Evolutionary conservation across 306 rosid species (phyloP), one percentile per base, ranked within the genome.

Genomic region (Ziziphus jujuba): DNA sequence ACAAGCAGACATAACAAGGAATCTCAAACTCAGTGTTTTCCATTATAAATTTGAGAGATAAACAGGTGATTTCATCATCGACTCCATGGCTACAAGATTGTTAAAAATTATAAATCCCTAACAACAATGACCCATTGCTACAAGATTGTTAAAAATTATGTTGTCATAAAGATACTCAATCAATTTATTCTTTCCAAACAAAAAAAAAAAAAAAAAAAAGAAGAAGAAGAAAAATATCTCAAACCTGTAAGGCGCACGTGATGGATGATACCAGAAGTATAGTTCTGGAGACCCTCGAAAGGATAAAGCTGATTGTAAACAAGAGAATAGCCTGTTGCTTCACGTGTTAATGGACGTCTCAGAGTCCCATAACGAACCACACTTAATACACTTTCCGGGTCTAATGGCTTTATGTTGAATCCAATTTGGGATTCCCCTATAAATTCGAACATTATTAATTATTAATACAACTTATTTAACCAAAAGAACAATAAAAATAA

Each of bases 191-290:
- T 59, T 7, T 15, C 21, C 3, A 15, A 49, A 14, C 0, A 49
- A 20, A 11, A 5, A 15, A 49, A 49, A 49, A 49, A 15, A 54
- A 48, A n/a, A 61, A 61, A 35, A 31, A 43, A 43, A 13, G 63
- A 19, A 44, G 74, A 71, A 45, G 7, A 25, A 53, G 33, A 28
- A n/a, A 14, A 59, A 14, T 45, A 11, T 55, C 21, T 31, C 4
- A 73, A 52, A 91, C 96, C 96, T 75, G 78, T 81, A 43, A 91
- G 87, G 45, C 77, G 90, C 77, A 88, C 97, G 22, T 88, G 97
- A 72, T 88, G 96, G 73, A 91, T 88, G 75, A 91, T 91, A 70
- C 97, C 97, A 9, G 97, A 91, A 61, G 93, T 84, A 69, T 91
- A 88, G 67, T 91, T 91, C 76, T 82, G 88, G 76, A 91, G 89